Percentiles rank a stretch among this genome's conserved stretches.
Evolutionary conservation across 139 green algal genomes (phyloP).

Genomic region (Tetratostichococcus sp.): DNA sequence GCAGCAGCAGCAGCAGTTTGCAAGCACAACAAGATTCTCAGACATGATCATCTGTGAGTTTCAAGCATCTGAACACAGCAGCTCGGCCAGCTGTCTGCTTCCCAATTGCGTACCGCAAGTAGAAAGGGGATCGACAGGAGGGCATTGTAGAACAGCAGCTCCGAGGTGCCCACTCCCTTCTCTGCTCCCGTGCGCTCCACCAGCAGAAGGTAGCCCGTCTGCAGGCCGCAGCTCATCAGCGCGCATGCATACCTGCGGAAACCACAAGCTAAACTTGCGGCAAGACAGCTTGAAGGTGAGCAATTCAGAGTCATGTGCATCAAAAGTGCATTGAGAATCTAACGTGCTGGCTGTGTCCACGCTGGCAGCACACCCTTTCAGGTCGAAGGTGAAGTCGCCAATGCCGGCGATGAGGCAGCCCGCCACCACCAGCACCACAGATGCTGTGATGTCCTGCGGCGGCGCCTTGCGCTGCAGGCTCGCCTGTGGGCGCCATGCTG

Average conservation of each 20-base stretch:
- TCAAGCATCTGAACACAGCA: too few relatives aligned
- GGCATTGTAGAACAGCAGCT: slow-evolving; percentile 58
- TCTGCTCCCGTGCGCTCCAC: slow-evolving; percentile 52
- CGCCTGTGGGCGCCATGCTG: too few relatives aligned
- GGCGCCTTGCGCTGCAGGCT: slow-evolving; percentile 19
- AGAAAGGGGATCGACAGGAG: slow-evolving; percentile 52
- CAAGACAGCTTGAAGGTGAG: too few relatives aligned
- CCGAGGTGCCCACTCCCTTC: slow-evolving; percentile 12
- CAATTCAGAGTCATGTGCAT: too few relatives aligned
- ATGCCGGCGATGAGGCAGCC: slow-evolving; percentile 52
- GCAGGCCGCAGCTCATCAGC: slow-evolving; percentile 47
- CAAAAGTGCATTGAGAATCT: too few relatives aligned
- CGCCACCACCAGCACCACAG: slow-evolving; percentile 47
- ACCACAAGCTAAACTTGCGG: too few relatives aligned
- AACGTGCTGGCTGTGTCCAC: too few relatives aligned
- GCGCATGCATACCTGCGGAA: slow-evolving; percentile 52
- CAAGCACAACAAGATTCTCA: too few relatives aligned
- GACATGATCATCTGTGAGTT: too few relatives aligned
- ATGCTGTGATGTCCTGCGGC: slow-evolving; percentile 15
- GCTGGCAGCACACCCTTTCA: slow-evolving; percentile 25
- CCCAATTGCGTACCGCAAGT: slow-evolving; percentile 1
- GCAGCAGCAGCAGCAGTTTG: too few relatives aligned
- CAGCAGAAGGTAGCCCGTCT: slow-evolving; percentile 71
- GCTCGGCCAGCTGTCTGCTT: too few relatives aligned
- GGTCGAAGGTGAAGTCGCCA: slow-evolving; percentile 55